Evolutionary conservation across 2,329 filamentous ascomycete genomes (phyloP).

Genomic region (Eurotiales sp.): DNA sequence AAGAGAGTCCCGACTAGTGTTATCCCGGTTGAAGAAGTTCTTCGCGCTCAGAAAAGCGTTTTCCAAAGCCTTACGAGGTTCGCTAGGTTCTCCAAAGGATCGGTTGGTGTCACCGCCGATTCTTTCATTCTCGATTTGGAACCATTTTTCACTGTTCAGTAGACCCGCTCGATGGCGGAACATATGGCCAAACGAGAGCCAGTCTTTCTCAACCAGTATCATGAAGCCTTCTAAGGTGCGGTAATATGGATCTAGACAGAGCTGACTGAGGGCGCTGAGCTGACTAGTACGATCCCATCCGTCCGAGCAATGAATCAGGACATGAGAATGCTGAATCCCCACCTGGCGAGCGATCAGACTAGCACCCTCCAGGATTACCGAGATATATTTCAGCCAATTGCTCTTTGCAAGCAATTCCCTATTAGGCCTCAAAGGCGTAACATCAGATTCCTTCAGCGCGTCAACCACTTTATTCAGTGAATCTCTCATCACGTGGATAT

Average conservation of each 20-base stretch:
- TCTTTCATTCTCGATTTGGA: constrained; percentile 77
- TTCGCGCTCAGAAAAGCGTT: constrained; percentile 80
- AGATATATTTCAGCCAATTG: constrained; percentile 87
- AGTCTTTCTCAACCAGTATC: constrained; percentile 92
- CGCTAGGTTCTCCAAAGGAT: constrained; percentile 38
- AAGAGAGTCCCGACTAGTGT: constrained; percentile 61
- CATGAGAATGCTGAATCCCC: constrained; percentile 88
- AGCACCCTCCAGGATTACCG: constrained; percentile 76
- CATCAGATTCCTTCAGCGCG: constrained; percentile 85
- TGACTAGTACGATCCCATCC: constrained; percentile 98
- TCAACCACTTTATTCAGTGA: constrained; percentile 86
- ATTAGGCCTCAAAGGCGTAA: constrained; percentile 77
- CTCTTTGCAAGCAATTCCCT: constrained; percentile 77
- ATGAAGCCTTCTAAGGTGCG: constrained; percentile 93
- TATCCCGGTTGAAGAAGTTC: constrained; percentile 82
- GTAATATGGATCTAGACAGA: constrained; percentile 94
- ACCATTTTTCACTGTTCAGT: constrained; percentile 90
- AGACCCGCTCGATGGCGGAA: constrained; percentile 89
- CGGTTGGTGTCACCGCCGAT: constrained; percentile 53
- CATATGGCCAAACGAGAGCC: constrained; percentile 97
- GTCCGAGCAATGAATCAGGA: constrained; percentile 95
- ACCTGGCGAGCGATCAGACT: constrained; percentile 81
- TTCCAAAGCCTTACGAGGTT: constrained; percentile 70
- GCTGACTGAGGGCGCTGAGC: constrained; percentile 82
- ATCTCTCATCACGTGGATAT: constrained; percentile 96